A percentile compares a stretch with the other conserved stretches of the same genome.
Conservation (phyloP, 352 stramenopile genomes). For the Thalassiosira sp. region DNA sequence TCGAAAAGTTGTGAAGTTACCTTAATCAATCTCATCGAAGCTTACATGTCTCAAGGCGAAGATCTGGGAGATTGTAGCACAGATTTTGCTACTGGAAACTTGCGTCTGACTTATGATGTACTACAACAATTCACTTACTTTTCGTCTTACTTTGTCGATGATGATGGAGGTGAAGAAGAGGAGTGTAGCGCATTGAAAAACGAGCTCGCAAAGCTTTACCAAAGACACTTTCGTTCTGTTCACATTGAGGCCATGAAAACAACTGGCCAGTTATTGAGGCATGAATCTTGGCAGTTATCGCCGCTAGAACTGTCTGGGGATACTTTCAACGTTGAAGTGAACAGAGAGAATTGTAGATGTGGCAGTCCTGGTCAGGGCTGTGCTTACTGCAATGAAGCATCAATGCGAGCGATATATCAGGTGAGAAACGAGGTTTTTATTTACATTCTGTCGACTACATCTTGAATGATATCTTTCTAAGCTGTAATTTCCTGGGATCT, state of each 20-base stretch:
- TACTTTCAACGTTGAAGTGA: slow-evolving; percentile 5
- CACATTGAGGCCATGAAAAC: slow-evolving; percentile 80
- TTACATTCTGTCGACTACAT: neutral
- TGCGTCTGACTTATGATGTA: slow-evolving; percentile 43
- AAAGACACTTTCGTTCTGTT: slow-evolving; percentile 60
- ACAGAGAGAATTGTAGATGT: slow-evolving; percentile 22
- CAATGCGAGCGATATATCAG: slow-evolving; percentile 30
- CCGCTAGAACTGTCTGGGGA: slow-evolving; percentile 38
- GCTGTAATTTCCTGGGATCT: too few relatives aligned
- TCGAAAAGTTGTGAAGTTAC: slow-evolving; percentile 47
- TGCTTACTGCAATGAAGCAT: slow-evolving; percentile 10
- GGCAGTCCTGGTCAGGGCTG: neutral
- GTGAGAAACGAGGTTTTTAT: slow-evolving; percentile 10
- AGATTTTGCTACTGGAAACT: slow-evolving; percentile 40
- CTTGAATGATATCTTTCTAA: too few relatives aligned
- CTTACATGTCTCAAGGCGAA: slow-evolving; percentile 21
- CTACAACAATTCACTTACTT: slow-evolving; percentile 44
- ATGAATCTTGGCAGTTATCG: slow-evolving; percentile 69
- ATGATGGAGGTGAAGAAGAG: slow-evolving; percentile 18
- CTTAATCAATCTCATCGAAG: slow-evolving; percentile 43
- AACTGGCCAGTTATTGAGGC: slow-evolving; percentile 60
- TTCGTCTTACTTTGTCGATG: slow-evolving; percentile 38
- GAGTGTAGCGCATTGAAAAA: slow-evolving; percentile 29
- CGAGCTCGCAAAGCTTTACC: slow-evolving; percentile 53
- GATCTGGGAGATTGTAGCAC: slow-evolving; percentile 27